Conservation (phyloP, 2,329 filamentous ascomycete genomes). For the Cercospora berteroae region DNA sequence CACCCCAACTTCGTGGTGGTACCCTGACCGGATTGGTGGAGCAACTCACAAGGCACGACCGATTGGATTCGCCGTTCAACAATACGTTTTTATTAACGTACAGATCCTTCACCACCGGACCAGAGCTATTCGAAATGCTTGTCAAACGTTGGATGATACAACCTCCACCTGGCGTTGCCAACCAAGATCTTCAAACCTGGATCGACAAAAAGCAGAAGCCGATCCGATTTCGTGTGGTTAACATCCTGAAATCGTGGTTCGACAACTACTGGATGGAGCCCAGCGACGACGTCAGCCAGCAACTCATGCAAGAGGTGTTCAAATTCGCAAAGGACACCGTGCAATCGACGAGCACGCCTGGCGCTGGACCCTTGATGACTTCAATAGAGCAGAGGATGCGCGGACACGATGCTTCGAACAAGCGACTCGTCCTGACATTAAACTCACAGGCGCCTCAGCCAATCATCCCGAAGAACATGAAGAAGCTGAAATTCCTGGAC, state of each 20-base stretch:
- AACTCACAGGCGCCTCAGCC: constrained; percentile 75
- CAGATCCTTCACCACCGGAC: constrained; percentile 85
- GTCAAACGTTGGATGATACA: constrained; percentile 91
- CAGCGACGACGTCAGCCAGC: constrained; percentile 75
- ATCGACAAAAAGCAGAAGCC: constrained; percentile 92
- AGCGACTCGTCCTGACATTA: constrained; percentile 81
- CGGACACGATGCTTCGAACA: constrained; percentile 82
- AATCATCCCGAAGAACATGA: constrained; percentile 98
- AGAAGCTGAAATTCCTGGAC: constrained; percentile 96
- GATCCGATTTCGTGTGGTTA: constrained; percentile 93
- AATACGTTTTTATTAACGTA: constrained; percentile 97
- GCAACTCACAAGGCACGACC: constrained; percentile 92
- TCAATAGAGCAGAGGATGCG: constrained; percentile 84
- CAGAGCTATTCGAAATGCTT: constrained; percentile 87
- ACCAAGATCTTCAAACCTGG: constrained; percentile 80
- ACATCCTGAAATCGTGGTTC: constrained; percentile 97
- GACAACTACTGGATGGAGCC: constrained; percentile 99
- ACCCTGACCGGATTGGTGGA: constrained; percentile 87
- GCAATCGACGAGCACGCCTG: constrained; percentile 88
- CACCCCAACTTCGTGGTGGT: constrained; percentile 79
- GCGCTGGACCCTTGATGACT: constrained; percentile 77
- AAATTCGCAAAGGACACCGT: constrained; percentile 89
- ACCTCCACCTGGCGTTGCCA: constrained; percentile 75
- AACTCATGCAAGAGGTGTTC: constrained; percentile 84
- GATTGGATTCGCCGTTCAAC: constrained; percentile 92